Evolutionary conservation across 2,329 filamentous ascomycete genomes (phyloP).

Genomic region (Zelopaecilomyces penicillatus): DNA sequence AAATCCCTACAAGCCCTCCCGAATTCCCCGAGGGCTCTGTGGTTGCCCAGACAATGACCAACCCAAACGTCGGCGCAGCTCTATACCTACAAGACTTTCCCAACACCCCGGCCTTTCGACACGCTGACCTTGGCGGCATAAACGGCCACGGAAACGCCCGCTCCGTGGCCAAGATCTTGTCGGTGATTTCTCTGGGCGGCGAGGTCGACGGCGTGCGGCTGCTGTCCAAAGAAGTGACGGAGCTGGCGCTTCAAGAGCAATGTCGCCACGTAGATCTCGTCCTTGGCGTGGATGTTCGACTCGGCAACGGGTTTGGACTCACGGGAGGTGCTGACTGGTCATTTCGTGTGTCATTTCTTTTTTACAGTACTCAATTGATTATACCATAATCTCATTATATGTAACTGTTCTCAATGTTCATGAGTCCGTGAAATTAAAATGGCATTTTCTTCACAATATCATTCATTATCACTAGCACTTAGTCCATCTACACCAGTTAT

Average conservation of each 20-base stretch:
- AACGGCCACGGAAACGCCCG: conserved; percentile 40
- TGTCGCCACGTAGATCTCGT: conserved; percentile 31
- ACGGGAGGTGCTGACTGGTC: neutral
- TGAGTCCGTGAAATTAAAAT: too few relatives aligned
- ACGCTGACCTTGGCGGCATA: conserved; percentile 30
- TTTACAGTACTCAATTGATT: too few relatives aligned
- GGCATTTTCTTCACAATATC: too few relatives aligned
- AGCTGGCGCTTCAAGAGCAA: conserved; percentile 38
- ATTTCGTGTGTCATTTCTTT: too few relatives aligned
- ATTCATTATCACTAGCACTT: too few relatives aligned
- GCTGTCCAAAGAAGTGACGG: conserved; percentile 32
- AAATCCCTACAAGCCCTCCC: conserved; percentile 16
- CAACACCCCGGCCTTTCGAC: conserved; percentile 25
- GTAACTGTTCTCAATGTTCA: too few relatives aligned
- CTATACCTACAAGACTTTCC: conserved; percentile 13
- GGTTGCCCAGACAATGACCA: conserved; percentile 20
- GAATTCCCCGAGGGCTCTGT: neutral
- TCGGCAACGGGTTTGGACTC: conserved; percentile 32
- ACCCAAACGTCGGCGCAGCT: conserved; percentile 4
- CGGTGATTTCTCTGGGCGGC: conserved; percentile 15
- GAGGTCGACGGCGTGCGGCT: conserved; percentile 18
- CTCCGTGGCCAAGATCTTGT: conserved; percentile 32
- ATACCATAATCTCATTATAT: too few relatives aligned
- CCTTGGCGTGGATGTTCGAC: conserved; percentile 23
- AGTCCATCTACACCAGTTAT: too few relatives aligned